Conservation (phyloP, 148 eudicot genomes). For the Rhododendron kiyosumense region DNA sequence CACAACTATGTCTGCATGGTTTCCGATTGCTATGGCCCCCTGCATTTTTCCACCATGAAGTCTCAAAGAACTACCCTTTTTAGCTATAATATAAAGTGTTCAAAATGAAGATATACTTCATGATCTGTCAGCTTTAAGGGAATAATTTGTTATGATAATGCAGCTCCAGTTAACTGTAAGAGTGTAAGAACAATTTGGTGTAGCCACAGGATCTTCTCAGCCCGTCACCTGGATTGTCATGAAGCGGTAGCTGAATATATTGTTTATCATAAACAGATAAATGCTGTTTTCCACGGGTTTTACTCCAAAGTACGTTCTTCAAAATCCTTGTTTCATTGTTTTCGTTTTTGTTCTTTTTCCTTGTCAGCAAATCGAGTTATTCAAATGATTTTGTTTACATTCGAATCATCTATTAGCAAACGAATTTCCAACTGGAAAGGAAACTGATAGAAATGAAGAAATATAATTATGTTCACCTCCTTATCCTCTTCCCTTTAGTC, state of each 20-base stretch:
- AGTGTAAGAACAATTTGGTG: background rate
- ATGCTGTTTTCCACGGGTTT: background rate
- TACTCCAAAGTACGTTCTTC: background rate
- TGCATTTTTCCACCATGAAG: conserved; percentile 22
- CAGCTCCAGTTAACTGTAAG: background rate
- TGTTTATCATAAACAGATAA: background rate
- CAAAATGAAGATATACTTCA: background rate
- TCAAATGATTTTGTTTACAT: background rate
- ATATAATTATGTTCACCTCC: background rate
- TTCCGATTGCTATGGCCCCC: conserved; percentile 80
- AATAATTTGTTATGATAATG: background rate
- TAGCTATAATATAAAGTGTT: background rate
- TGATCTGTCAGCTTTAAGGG: background rate
- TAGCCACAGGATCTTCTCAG: background rate
- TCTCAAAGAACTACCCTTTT: background rate
- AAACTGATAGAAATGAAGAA: background rate
- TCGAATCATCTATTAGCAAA: background rate
- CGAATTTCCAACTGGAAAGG: background rate
- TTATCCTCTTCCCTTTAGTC: background rate
- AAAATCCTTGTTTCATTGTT: background rate
- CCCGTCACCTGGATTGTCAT: background rate
- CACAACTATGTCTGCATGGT: conserved; percentile 86
- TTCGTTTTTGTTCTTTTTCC: background rate
- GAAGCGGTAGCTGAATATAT: no score
- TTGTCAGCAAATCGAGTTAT: background rate